phyloP scores from a whole-genome alignment of 192 early-diverging fungal species.

The Diversispora epigaea region DNA sequence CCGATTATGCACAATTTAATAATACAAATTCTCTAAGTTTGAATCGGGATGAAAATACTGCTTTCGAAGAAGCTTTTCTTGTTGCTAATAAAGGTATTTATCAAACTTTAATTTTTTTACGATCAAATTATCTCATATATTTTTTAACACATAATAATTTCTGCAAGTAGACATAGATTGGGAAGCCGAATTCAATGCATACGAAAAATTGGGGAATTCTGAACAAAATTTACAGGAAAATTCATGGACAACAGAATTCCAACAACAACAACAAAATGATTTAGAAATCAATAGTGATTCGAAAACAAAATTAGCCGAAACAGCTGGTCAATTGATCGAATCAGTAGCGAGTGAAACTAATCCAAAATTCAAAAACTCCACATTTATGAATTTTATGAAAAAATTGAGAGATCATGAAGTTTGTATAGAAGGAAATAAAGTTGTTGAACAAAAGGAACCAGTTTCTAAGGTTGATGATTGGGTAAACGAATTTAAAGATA shows the following conservation, averaged over 20 bases:
- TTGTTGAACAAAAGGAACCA: constrained; percentile 61
- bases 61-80: constrained; percentile 72
- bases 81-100: constrained; percentile 51
- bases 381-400: constrained; percentile 92
- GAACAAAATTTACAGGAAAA: constrained; percentile 55
- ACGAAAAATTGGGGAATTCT: not conserved
- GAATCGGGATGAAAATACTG: constrained; percentile 53
- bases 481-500: constrained; percentile 6
- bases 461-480: constrained; percentile 4
- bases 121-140: not conserved
- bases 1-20: constrained; percentile 50
- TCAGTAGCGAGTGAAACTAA: constrained; percentile 73
- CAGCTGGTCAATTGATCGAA: constrained; percentile 79
- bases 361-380: constrained; percentile 90
- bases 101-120: not conserved
- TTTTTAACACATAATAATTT: not conserved
- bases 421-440: constrained; percentile 83
- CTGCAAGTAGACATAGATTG: constrained; percentile 37
- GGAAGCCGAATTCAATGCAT: constrained; percentile 60
- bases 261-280: constrained; percentile 43
- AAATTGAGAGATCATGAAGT: constrained; percentile 87
- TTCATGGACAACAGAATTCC: constrained; percentile 57
- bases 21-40: not conserved
- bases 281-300: constrained; percentile 38
- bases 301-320: constrained; percentile 73